A percentile compares a stretch with the other conserved stretches of the same genome.
Conservation (phyloP, 805 yeast genomes). For the Ogataea pini region DNA sequence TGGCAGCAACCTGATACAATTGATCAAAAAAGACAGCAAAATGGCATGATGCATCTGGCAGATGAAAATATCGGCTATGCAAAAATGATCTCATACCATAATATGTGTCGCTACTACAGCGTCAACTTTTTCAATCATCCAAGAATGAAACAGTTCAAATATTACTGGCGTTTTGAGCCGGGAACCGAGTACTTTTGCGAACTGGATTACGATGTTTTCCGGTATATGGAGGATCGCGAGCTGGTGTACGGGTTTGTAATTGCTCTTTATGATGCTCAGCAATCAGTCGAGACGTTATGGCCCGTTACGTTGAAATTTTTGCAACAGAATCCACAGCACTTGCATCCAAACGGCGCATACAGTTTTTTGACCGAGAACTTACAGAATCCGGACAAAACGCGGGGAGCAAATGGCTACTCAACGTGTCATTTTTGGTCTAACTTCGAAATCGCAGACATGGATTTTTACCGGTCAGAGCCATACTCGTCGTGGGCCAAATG, state of each 20-base stretch:
- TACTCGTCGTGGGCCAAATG: slow-evolving; percentile 63
- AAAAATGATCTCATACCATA: slow-evolving; percentile 62
- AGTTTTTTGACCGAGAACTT: slow-evolving; percentile 53
- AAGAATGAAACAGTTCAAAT: slow-evolving; percentile 57
- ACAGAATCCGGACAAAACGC: slow-evolving; percentile 49
- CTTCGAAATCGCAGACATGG: slow-evolving; percentile 84
- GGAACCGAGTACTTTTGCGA: slow-evolving; percentile 65
- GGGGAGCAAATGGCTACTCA: slow-evolving; percentile 46
- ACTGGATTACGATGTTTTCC: slow-evolving; percentile 75
- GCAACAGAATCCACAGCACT: slow-evolving; percentile 54
- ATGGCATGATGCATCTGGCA: slow-evolving; percentile 39
- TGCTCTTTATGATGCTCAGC: slow-evolving; percentile 68
- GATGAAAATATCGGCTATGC: slow-evolving; percentile 57
- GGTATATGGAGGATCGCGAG: slow-evolving; percentile 63
- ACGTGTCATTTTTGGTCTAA: slow-evolving; percentile 89
- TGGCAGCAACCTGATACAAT: slow-evolving; percentile 52
- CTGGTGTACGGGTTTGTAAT: slow-evolving; percentile 77
- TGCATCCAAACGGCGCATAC: slow-evolving; percentile 54
- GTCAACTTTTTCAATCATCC: slow-evolving; percentile 65
- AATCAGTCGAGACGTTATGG: slow-evolving; percentile 65
- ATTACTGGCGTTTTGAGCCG: slow-evolving; percentile 86
- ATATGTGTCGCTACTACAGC: slow-evolving; percentile 83
- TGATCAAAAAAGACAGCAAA: slow-evolving; percentile 37
- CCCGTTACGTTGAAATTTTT: slow-evolving; percentile 65
- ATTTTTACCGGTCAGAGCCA: slow-evolving; percentile 70